Conservation (phyloP, 495 filamentous ascomycete species). For the Sphaerosporella brunnea region DNA sequence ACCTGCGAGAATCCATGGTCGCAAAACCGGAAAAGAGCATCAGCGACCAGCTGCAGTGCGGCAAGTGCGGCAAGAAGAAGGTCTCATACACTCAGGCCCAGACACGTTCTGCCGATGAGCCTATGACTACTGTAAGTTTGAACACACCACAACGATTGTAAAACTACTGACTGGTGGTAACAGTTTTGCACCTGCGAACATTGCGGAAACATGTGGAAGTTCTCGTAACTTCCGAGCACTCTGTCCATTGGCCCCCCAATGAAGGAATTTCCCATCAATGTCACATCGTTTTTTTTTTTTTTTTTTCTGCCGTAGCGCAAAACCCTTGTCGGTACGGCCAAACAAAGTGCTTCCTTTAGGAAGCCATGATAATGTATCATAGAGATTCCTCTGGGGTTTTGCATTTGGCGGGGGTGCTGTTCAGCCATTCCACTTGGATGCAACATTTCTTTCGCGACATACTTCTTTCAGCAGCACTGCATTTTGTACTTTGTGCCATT, state of each 20-base stretch:
- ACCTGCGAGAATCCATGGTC: conserved; percentile 88
- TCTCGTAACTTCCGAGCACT: not conserved
- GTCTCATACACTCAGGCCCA: conserved; percentile 92
- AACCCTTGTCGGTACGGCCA: no score
- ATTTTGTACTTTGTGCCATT: no score
- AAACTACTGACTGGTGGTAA: no score
- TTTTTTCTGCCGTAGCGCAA: no score
- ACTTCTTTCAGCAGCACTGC: no score
- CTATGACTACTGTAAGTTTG: conserved; percentile 50
- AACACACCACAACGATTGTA: not conserved
- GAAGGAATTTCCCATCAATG: no score
- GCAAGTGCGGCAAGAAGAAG: conserved; percentile 77
- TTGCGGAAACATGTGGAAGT: conserved; percentile 56
- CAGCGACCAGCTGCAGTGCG: conserved; percentile 67
- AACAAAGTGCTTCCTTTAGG: no score
- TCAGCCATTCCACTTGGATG: not conserved
- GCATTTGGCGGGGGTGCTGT: not conserved
- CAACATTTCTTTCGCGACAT: no score
- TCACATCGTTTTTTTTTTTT: no score
- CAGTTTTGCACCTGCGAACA: conserved; percentile 55
- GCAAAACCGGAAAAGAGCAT: conserved; percentile 76
- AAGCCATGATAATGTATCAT: conserved; percentile 1
- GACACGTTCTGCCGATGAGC: conserved; percentile 84
- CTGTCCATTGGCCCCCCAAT: not conserved
- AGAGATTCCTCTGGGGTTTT: not conserved